Evolutionary conservation across 345 rosid genomes (phyloP), one percentile per base, ranked within the genome.

Genomic region (Psidium friedrichsthalianum): DNA sequence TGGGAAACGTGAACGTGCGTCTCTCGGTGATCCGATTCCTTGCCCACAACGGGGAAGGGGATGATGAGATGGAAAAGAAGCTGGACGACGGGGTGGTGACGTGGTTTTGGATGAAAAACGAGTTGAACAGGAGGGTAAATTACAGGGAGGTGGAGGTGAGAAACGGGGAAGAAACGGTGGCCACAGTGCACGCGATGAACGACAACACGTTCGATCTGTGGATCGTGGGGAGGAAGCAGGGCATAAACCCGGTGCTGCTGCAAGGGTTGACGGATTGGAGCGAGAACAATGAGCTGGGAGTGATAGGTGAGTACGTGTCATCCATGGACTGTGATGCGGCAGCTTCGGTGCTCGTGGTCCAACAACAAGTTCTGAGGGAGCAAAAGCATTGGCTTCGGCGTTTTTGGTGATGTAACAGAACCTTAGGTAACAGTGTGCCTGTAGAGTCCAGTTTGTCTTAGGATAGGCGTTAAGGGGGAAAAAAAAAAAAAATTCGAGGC

Each of bases 81-180:
- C 90, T 94, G 11, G 95, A 94, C 81, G 98, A 95, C 83, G 95
- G 98, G 24, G 89, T 91, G 53, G 96, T 94, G 44, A 93, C 96
- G 5, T 93, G 94, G 93, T 95, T 96, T 24, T 92, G 96, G 98
- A 94, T 92, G 61, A 93, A 92, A 86, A 94, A 94, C 64, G 98
- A 93, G 84, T 6, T 85, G 14, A 94, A 94, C 16, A 86, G 89
- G 16, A 84, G 94, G 74, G 95, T 95, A 51, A 82, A 52, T 15
- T 96, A 94, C 87, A 90, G 91, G 49, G 97, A 94, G 82, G 93
- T 93, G 49, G 92, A 92, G 56, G 98, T 94, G 64, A 89, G 86
- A 64, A 90, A 93, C 74, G 98, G 99, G 15, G 93, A 89, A 3
- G 99, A 94, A 81, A 93, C 98, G 0, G 14, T 90, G 16, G 90